Base-by-base conservation (phyloP, 163 green algal species). In the Trebouxia gelatinosa region DNA sequence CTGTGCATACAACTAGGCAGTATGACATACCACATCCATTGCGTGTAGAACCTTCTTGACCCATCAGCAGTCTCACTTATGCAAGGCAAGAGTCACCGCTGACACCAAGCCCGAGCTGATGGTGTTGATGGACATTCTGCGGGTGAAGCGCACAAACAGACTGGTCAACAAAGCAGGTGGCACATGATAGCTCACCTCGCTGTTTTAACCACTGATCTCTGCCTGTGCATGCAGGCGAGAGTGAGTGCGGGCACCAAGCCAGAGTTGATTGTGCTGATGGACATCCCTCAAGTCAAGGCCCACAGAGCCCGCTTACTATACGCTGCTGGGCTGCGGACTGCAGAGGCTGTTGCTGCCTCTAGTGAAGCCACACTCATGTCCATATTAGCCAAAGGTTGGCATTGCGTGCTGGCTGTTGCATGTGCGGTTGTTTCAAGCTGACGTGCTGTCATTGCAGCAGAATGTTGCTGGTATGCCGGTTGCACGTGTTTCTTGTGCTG, bases 301-400 rank as follows among this genome's bases (percentile, higher is more conserved):
- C 74, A 79, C 61, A 86, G 92, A n/a, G 95, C 95, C 0, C 84
- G 92, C 2, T 43, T 92, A 78, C 89, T 98, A 62, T 97, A 93
- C 86, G 91, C 91, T 48, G 91, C 88, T 1, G 92, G 92, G 13
- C 82, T 97, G 16, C 80, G 88, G 34, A 96, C 89, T 17, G 84
- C 87, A 0, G 87, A 96, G 54, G 86, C 72, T 16, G 85, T 98
- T 48, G 91, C 90, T 5, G 64, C 75, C 7, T 78, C 77, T 28
- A 70, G 77, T 23, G 70, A 86, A 28, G 81, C 91, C 21, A 78
- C 85, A 40, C 57, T 89, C 34, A 72, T 83, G 19, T 64, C 67
- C 23, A 82, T 85, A 34, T 54, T 90, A 38, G 59, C 71, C 51
- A 17, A 79, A 78, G 43, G 54, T 65, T 2, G 26, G 75, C 77